Evolutionary conservation across 1,139 yeast species (phyloP).

Genomic region (Sugiyamaella paludigena): DNA sequence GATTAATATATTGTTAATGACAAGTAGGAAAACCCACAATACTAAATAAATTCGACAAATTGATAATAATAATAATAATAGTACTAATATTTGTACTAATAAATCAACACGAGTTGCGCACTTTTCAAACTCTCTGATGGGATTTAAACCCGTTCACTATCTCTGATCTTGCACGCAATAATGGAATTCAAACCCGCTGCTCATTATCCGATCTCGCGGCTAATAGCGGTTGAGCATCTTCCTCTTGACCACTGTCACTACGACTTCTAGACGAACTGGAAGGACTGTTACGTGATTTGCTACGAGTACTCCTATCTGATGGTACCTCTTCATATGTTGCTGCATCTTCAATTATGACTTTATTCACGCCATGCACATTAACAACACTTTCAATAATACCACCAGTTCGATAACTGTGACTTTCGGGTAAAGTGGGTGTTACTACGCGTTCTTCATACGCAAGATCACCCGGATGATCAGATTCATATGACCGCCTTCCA

Average conservation of each 20-base stretch:
- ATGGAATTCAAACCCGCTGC: too few species aligned
- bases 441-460: slow-evolving; percentile 18
- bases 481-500: slow-evolving; percentile 9
- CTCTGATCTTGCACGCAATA: too few species aligned
- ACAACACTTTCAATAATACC: slow-evolving; percentile 85
- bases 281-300: neutral
- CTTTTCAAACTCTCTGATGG: too few species aligned
- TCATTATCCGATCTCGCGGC: neutral
- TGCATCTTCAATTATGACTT: slow-evolving; percentile 72
- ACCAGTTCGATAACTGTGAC: slow-evolving; percentile 45
- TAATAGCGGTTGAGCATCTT: slow-evolving; percentile 14
- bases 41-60: too few species aligned
- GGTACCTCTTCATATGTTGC: neutral
- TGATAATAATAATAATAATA: too few species aligned
- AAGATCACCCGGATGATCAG: slow-evolving; percentile 19
- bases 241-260: slow-evolving; percentile 5
- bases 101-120: too few species aligned
- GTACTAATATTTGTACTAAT: too few species aligned
- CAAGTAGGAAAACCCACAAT: too few species aligned
- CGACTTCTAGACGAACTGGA: slow-evolving; percentile 6
- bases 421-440: slow-evolving; percentile 22
- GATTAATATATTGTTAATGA: too few species aligned
- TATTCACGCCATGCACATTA: slow-evolving; percentile 79
- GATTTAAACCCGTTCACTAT: too few species aligned
- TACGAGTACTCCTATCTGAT: slow-evolving; percentile 1